Evolutionary conservation across 805 yeast genomes (phyloP).

Genomic region (Myxozyma nipponensis): DNA sequence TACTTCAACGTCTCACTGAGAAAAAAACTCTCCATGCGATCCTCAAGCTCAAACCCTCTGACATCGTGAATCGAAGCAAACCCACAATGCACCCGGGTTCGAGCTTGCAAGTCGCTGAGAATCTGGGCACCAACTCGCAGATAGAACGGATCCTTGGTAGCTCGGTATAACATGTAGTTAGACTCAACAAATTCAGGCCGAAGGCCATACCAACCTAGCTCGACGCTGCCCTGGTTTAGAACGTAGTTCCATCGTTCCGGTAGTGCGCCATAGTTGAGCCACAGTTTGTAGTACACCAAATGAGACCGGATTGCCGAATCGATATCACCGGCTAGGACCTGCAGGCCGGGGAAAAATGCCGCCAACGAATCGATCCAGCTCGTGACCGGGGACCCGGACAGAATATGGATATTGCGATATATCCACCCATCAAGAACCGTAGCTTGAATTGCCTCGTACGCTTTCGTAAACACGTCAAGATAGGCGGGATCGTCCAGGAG

Average conservation of each 20-base stretch:
- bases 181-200: conserved; percentile 92
- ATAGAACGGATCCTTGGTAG: conserved; percentile 82
- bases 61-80: conserved; percentile 73
- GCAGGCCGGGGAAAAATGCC: conserved; percentile 86
- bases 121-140: conserved; percentile 68
- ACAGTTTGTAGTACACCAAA: conserved; percentile 61
- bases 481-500: conserved; percentile 61
- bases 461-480: conserved; percentile 51
- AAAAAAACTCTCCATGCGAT: conserved; percentile 90
- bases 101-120: conserved; percentile 50
- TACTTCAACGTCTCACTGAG: conserved; percentile 84
- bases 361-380: conserved; percentile 82
- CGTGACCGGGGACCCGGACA: conserved; percentile 48
- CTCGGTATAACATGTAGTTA: conserved; percentile 74
- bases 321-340: conserved; percentile 72
- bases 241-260: conserved; percentile 81
- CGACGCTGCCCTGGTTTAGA: conserved; percentile 25
- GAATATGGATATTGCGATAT: conserved; percentile 53
- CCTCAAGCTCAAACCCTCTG: conserved; percentile 56
- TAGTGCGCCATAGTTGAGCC: conserved; percentile 74
- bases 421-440: conserved; percentile 53
- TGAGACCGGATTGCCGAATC: conserved; percentile 61
- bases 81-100: conserved; percentile 67
- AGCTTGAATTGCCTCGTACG: conserved; percentile 56
- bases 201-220: conserved; percentile 71